A percentile compares a stretch with the other conserved stretches of the same genome.
phyloP scores from a whole-genome alignment of 108 stramenopile genomes.

The Cyclotella distinguenda region DNA sequence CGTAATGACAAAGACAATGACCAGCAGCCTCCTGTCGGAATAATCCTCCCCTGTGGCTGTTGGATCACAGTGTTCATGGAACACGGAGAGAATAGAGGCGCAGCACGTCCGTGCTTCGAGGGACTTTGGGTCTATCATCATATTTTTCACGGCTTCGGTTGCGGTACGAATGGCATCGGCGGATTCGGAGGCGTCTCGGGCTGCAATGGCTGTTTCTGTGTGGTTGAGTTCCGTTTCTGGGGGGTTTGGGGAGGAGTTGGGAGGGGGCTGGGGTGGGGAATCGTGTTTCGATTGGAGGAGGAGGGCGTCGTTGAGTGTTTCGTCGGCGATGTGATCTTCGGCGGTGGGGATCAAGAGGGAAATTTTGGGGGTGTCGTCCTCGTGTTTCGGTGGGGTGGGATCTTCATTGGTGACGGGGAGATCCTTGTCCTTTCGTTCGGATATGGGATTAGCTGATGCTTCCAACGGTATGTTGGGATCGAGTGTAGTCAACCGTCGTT shows the following conservation, averaged over 20 bases:
- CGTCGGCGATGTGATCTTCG: conserved; percentile 58
- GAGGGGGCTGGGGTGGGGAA: no score
- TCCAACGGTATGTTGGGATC: not conserved
- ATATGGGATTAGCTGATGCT: not conserved
- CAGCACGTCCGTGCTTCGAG: conserved; percentile 84
- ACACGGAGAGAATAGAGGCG: conserved; percentile 82
- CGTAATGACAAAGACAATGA: conserved; percentile 81
- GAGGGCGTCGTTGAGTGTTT: conserved; percentile 60
- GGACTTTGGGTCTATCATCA: conserved; percentile 72
- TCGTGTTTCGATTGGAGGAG: conserved; percentile 43
- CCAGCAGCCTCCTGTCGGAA: conserved; percentile 72
- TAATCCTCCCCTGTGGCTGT: conserved; percentile 72
- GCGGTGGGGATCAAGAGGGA: conserved; percentile 62
- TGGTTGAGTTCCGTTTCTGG: conserved; percentile 22
- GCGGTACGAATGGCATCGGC: conserved; percentile 65
- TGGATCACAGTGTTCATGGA: conserved; percentile 83
- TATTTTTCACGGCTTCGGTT: conserved; percentile 53
- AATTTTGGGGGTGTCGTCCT: conserved; percentile 31
- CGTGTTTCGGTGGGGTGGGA: conserved; percentile 1
- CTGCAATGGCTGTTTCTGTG: conserved; percentile 43
- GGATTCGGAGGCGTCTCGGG: conserved; percentile 48
- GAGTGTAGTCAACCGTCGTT: not conserved
- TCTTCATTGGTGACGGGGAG: not conserved
- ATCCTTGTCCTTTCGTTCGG: conserved; percentile 7
- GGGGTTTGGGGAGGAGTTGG: not conserved